Percentiles rank a stretch among this genome's conserved stretches.
These are phyloP conservation scores for Musa beccarii DNA, from an alignment of 176 grass and related monocot genomes.

Conservation along the genomic window DNA sequence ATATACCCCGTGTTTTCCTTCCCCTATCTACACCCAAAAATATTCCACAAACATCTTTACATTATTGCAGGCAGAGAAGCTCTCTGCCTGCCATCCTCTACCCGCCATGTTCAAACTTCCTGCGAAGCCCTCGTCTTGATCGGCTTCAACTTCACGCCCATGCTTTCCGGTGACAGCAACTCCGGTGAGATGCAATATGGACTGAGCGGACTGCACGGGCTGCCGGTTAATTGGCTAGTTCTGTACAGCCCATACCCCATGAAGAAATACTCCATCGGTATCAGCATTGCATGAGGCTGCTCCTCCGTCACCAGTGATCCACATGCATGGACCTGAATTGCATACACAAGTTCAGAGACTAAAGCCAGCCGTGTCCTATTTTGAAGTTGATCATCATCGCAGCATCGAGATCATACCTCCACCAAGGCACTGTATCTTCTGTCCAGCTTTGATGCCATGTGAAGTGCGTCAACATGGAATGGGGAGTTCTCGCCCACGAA, in stretches of 20 bases:
- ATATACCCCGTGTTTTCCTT: too few relatives aligned
- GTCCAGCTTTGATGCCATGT: slow-evolving; percentile 17
- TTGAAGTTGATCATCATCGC: not conserved
- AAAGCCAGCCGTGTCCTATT: not conserved
- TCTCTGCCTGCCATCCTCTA: not conserved
- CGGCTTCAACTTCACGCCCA: slow-evolving; percentile 20
- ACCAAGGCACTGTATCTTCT: slow-evolving; percentile 19
- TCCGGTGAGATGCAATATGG: slow-evolving; percentile 12
- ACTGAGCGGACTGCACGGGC: slow-evolving; percentile 15
- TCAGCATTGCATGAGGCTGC: slow-evolving; percentile 20
- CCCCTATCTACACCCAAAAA: too few relatives aligned
- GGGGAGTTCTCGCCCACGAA: slow-evolving; percentile 17
- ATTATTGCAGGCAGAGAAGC: too few relatives aligned
- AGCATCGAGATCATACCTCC: slow-evolving; percentile 3
- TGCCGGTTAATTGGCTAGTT: not conserved
- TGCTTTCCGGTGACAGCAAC: slow-evolving; percentile 18
- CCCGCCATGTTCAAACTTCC: not conserved
- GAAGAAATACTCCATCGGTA: slow-evolving; percentile 20
- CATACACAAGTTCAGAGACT: not conserved
- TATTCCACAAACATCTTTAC: too few relatives aligned
- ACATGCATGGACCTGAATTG: slow-evolving; percentile 17
- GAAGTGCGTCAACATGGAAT: slow-evolving; percentile 12
- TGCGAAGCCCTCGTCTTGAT: slow-evolving; percentile 18
- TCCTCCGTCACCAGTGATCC: slow-evolving; percentile 17
- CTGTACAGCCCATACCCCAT: not conserved